These are phyloP conservation scores for Verticillium longisporum DNA, from an alignment of 2,329 filamentous ascomycete species.

Conservation along the genomic window DNA sequence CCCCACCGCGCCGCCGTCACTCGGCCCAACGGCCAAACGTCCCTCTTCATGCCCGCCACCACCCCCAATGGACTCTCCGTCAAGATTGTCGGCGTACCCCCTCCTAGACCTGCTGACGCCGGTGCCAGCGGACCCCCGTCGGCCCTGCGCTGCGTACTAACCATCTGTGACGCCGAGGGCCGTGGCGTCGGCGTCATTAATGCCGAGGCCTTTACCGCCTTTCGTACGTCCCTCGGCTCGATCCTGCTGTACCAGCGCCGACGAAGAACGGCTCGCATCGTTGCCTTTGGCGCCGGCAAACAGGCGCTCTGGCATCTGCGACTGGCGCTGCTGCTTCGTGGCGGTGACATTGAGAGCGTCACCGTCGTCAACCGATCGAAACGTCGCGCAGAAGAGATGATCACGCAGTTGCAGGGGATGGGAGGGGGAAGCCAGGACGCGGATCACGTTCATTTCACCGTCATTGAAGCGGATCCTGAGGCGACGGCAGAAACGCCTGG, in stretches of 20 bases:
- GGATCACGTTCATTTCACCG: conserved; percentile 47
- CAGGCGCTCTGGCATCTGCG: conserved; percentile 95
- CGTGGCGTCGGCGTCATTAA: conserved; percentile 62
- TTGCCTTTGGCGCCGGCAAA: conserved; percentile 80
- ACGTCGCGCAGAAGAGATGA: conserved; percentile 44
- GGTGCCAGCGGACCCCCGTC: conserved; percentile 3
- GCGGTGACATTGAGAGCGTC: conserved; percentile 65
- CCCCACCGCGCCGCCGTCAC: conserved; percentile 54
- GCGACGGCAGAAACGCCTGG: neutral
- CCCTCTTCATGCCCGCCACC: conserved; percentile 61
- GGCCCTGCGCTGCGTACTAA: conserved; percentile 36
- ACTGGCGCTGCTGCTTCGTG: conserved; percentile 68
- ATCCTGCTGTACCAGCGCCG: conserved; percentile 53
- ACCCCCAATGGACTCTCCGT: conserved; percentile 53
- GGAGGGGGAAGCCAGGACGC: neutral
- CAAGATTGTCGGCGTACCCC: conserved; percentile 47
- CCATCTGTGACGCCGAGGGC: conserved; percentile 9
- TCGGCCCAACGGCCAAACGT: conserved; percentile 53
- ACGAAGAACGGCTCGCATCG: conserved; percentile 65
- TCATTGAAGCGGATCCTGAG: conserved; percentile 60
- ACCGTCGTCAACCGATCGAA: conserved; percentile 78
- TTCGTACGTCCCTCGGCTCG: conserved; percentile 69
- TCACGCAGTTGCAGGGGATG: conserved; percentile 24
- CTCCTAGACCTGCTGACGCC: conserved; percentile 8
- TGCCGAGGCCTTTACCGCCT: conserved; percentile 69